Base-by-base conservation (phyloP, 1,284 basidiomycete genomes). In the Cystodermella granulosa region DNA sequence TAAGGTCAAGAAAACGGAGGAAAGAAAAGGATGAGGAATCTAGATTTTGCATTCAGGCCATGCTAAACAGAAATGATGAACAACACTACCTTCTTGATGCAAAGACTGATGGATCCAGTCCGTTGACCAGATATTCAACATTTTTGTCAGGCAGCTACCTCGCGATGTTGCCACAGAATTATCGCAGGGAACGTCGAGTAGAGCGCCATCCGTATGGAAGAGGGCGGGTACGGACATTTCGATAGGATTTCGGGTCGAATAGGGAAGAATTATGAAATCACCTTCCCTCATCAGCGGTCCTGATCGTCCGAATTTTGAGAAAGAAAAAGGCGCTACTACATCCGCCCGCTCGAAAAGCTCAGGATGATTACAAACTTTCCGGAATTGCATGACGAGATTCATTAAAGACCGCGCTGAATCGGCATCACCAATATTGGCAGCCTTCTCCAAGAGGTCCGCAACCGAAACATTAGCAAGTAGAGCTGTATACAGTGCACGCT, bases 351-450 rank as follows among this genome's bases (percentile, higher is more conserved):
- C 94, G 61, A 99, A 98, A 36, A 99, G 78, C 65, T 98, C 96
- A 0, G 96, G 96, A 59, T 99, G 96, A 60, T 98, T 98, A 77
- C 95, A 98, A 52, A 98, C 92, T 76, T 99, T 99, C 55, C 96
- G 86, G 77, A 98, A 98, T 68, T 99, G 96, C 96, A 99, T 99
- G 53, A 98, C 95, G 52, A 99, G 78, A 69, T 98, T 99, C 95
- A 98, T 98, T 47, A 99, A 74, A 18, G 91, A 91, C 50, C 91
- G 83, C 41, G 92, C 88, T 34, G 89, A 91, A 55, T 92, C 91
- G 22, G 84, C 89, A 59, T 98, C 91, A 24, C 88, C 83, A 48
- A 91, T 80, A 54, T 88, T 90, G 17, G 88, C 84, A 13, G 95
- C 94, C 63, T 95, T 92, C 59, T 91, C 89, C 48, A 99, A 76